Percentiles rank a stretch among this genome's conserved stretches.
phyloP scores from a whole-genome alignment of 2,329 filamentous ascomycete species.

The Diaporthe eres region DNA sequence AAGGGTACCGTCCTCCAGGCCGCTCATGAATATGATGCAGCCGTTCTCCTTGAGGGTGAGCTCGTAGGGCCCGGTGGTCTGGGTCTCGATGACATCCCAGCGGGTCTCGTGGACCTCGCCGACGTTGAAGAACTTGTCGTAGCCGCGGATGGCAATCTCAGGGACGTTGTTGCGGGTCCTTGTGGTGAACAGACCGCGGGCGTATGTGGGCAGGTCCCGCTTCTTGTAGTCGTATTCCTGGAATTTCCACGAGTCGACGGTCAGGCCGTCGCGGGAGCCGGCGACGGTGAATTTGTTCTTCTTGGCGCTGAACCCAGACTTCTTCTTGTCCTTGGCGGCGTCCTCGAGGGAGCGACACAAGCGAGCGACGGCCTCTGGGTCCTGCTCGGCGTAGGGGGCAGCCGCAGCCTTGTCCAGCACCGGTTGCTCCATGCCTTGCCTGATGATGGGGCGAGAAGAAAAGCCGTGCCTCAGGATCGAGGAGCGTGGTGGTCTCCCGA shows the following conservation, averaged over 20 bases:
- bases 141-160: slow-evolving; percentile 90
- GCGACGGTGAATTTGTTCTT: slow-evolving; percentile 83
- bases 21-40: slow-evolving; percentile 98
- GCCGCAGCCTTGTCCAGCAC: slow-evolving; percentile 44
- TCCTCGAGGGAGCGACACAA: slow-evolving; percentile 76
- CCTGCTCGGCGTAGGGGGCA: slow-evolving; percentile 77
- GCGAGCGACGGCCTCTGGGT: slow-evolving; percentile 74
- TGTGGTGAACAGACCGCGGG: slow-evolving; percentile 94
- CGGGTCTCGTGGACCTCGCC: slow-evolving; percentile 85
- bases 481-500: neutral
- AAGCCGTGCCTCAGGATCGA: neutral
- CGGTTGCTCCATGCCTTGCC: slow-evolving; percentile 31
- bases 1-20: slow-evolving; percentile 88
- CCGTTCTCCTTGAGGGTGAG: slow-evolving; percentile 98
- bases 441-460: slow-evolving; percentile 1
- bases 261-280: slow-evolving; percentile 72
- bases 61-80: slow-evolving; percentile 91
- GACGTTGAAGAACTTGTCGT: slow-evolving; percentile 99
- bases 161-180: slow-evolving; percentile 72
- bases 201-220: slow-evolving; percentile 87
- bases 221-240: slow-evolving; percentile 98
- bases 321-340: slow-evolving; percentile 67
- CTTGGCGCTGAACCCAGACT: slow-evolving; percentile 78
- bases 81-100: slow-evolving; percentile 82
- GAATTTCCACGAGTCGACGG: slow-evolving; percentile 92